Base-by-base conservation (phyloP, 1,284 basidiomycete species). In the Mycosarcoma maydis region DNA sequence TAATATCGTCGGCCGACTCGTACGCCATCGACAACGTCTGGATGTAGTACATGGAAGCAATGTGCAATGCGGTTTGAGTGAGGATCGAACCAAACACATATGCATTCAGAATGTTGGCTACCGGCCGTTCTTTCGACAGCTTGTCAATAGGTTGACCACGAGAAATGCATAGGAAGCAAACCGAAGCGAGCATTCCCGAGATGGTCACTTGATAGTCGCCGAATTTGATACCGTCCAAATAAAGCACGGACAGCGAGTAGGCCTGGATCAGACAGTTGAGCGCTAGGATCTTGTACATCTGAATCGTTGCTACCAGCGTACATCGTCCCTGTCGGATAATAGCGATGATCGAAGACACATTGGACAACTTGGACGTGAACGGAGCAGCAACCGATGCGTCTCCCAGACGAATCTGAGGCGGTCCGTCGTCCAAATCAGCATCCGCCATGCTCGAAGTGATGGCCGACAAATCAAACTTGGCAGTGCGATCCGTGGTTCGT, bases 251-350 rank as follows among this genome's bases (percentile, higher is more conserved):
- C 11, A 81, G 57, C 40, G 77, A 75, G 55, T 81, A 78, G 8
- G 80, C 80, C 58, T 74, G 72, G 45, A 80, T 80, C 10, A 81
- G 52, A 54, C 80, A 81, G 57, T 80, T 80, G 39, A 80, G 68
- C 40, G 80, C 80, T 6, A 81, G 64, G 36, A 80, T 81, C 72
- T 81, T 81, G 73, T 81, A 79, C 80, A 79, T 80, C 64, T 81
- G 80, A 38, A 79, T 76, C 36, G 76, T 79, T 6, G 80, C 76
- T 8, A 81, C 80, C 24, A 81, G 60, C 43, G 78, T 80, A 34
- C 74, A 80, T 11, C 80, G 47, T n/a, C 80, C 80, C 45, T 81
- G 80, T 10, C 78, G 68, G 44, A 81, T 77, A 42, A 81, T 80
- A 26, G 77, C 62, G 16, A 71, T 52, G 24, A 80, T 61, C 44